Evolutionary conservation across 345 rosid species (phyloP), one percentile per base, ranked within the genome.

Genomic region (Euphorbia pulcherrima): DNA sequence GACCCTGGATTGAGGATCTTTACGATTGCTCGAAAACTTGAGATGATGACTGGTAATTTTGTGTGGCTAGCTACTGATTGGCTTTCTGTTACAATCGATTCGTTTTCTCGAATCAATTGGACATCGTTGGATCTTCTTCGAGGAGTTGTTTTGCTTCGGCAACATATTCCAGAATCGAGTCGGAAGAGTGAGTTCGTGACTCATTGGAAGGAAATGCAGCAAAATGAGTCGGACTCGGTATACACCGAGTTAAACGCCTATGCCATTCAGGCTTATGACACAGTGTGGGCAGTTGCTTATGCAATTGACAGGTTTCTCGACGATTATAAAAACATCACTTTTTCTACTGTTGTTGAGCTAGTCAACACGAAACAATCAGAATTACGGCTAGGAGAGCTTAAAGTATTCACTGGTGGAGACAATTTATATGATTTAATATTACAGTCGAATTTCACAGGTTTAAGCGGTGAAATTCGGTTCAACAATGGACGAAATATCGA

Each of bases 41-140:
- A 81, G 52, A 88, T 90, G 98, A 85, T 92, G 96, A 82, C 77
- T 27, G 61, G 68, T 62, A 73, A 72, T 64, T 90, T 81, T 47
- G 93, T 85, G 35, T 92, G 98, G 98, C 74, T 92, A 8, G 85
- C 94, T 60, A 88, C 98, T 11, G 96, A 90, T 83, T 92, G 98
- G 98, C 87, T 92, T 64, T 79, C 96, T 72, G 69, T 89, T 57
- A 84, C 93, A 26, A 67, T 90, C 68, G 96, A 90, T 68, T 88
- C 97, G 44, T 26, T 78, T 35, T 69, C 84, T 71, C 72, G 80
- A 11, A 52, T 28, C n/a, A 78, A 77, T 58, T 72, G 29, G 55
- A 56, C 69, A 40, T 70, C 67, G 37, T 74, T 87, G 9, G 56
- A 59, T 52, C 44, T 54, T 46, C 79, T 83, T 73, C 80, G 79